Evolutionary conservation across 2,329 filamentous ascomycete genomes (phyloP).

Genomic region (Nigrospora sphaerica): DNA sequence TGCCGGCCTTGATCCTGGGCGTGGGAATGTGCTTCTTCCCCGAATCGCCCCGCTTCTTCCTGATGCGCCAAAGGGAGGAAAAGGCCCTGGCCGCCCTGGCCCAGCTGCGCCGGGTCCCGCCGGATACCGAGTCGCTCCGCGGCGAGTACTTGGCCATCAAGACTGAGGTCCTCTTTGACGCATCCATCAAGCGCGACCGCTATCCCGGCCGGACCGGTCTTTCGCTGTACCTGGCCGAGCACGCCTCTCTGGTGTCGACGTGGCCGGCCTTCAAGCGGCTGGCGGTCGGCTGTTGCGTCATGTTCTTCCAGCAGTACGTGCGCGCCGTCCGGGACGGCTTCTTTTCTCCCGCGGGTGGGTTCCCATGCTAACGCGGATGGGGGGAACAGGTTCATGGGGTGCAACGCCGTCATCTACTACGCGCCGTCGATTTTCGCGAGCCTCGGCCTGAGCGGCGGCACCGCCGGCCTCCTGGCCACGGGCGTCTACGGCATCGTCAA

Average conservation of each 20-base stretch:
- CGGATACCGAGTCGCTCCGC: conserved; percentile 20
- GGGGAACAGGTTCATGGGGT: conserved; percentile 27
- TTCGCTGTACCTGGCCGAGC: conserved; percentile 21
- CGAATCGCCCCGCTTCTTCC: conserved; percentile 24
- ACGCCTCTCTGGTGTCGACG: conserved; percentile 20
- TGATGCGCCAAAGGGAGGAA: conserved; percentile 23
- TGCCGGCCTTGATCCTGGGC: conserved; percentile 37
- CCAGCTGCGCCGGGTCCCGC: conserved; percentile 22
- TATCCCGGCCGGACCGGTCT: conserved; percentile 22
- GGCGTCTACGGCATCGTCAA: conserved; percentile 52
- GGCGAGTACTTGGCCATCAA: conserved; percentile 28
- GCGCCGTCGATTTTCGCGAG: conserved; percentile 37
- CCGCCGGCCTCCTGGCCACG: conserved; percentile 43
- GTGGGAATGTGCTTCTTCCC: conserved; percentile 13
- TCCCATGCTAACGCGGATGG: too few species aligned
- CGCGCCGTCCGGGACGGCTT: too few species aligned
- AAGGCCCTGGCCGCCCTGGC: conserved; percentile 22
- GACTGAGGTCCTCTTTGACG: conserved; percentile 28
- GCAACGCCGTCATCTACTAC: conserved; percentile 41
- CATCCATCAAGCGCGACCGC: conserved; percentile 16
- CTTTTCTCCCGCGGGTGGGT: too few species aligned
- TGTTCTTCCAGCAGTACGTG: conserved; percentile 42
- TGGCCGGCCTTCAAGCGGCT: conserved; percentile 32
- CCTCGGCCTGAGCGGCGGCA: conserved; percentile 32
- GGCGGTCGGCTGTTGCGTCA: conserved; percentile 45